Conservation (phyloP, 257 asterid species). For the Lavandula angustifolia region DNA sequence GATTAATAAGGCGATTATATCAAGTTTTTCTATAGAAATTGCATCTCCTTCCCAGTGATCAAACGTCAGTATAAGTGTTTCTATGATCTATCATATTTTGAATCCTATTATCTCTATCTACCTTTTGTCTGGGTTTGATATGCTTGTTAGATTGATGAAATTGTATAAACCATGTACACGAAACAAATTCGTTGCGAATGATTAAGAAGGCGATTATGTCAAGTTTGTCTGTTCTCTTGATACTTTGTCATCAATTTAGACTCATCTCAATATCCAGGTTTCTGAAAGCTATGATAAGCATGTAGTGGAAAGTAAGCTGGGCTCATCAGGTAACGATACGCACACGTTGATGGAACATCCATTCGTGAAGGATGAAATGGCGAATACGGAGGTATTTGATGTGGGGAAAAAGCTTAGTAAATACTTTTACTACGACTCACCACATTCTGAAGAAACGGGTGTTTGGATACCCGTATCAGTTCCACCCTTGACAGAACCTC, state of each 20-base stretch:
- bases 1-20: slow-evolving; percentile 15
- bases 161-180: neutral
- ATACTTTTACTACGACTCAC: slow-evolving; percentile 58
- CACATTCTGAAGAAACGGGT: slow-evolving; percentile 68
- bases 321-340: slow-evolving; percentile 15
- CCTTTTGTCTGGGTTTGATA: neutral
- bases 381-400: slow-evolving; percentile 19
- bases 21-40: slow-evolving; percentile 7
- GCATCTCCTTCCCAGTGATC: no score
- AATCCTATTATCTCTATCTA: no score
- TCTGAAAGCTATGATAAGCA: slow-evolving; percentile 20
- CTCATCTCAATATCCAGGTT: slow-evolving; percentile 29
- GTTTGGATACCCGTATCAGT: slow-evolving; percentile 74
- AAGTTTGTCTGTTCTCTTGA: slow-evolving; percentile 6
- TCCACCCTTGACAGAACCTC: slow-evolving; percentile 67
- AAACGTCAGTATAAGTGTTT: no score
- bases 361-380: slow-evolving; percentile 17
- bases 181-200: neutral
- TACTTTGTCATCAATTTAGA: slow-evolving; percentile 16
- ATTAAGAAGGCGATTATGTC: slow-evolving; percentile 16
- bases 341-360: slow-evolving; percentile 5
- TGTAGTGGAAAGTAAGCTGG: slow-evolving; percentile 20
- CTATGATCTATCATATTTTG: no score
- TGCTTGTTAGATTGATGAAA: neutral
- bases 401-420: slow-evolving; percentile 36